Percentiles rank a stretch among this genome's conserved stretches.
phyloP scores from a whole-genome alignment of 2,329 filamentous ascomycete genomes.

The Penicillium oxalicum region DNA sequence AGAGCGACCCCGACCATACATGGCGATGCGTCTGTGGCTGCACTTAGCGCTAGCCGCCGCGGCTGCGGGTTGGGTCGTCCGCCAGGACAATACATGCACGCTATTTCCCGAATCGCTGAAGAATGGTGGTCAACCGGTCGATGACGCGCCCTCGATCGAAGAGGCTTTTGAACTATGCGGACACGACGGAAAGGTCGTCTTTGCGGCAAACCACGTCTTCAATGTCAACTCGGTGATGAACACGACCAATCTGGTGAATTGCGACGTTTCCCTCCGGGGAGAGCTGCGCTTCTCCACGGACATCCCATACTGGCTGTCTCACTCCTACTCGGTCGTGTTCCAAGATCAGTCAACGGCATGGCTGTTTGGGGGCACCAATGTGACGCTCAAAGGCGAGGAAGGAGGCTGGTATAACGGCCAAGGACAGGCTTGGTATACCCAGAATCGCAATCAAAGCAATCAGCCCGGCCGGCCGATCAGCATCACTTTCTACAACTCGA shows the following conservation, averaged over 20 bases:
- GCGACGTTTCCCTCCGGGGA: conserved; percentile 24
- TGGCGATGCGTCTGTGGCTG: conserved; percentile 3
- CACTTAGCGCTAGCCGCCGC: conserved; percentile 5
- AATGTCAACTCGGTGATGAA: conserved; percentile 16
- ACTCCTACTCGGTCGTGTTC: conserved; percentile 48
- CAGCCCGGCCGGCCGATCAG: conserved; percentile 47
- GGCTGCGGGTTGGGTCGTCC: conserved; percentile 13
- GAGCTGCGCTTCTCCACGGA: conserved; percentile 39
- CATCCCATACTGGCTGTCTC: conserved; percentile 48
- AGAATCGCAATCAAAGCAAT: conserved; percentile 46
- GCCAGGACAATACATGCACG: conserved; percentile 15
- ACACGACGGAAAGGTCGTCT: conserved; percentile 17
- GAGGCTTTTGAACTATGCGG: conserved; percentile 27
- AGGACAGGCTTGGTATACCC: conserved; percentile 53
- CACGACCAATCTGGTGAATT: conserved; percentile 20
- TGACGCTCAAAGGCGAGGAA: conserved; percentile 47
- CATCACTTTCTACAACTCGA: conserved; percentile 48
- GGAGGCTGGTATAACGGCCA: conserved; percentile 54
- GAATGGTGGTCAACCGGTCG: conserved; percentile 14
- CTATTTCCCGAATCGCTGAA: conserved; percentile 20
- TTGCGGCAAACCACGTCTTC: conserved; percentile 9
- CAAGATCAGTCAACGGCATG: conserved; percentile 53
- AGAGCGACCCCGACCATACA: neutral
- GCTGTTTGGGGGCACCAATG: conserved; percentile 49
- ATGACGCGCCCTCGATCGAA: conserved; percentile 21